Percentiles rank a stretch among this genome's conserved stretches.
phyloP scores from a whole-genome alignment of 2,329 filamentous ascomycete species.

The Colletotrichum sp. region DNA sequence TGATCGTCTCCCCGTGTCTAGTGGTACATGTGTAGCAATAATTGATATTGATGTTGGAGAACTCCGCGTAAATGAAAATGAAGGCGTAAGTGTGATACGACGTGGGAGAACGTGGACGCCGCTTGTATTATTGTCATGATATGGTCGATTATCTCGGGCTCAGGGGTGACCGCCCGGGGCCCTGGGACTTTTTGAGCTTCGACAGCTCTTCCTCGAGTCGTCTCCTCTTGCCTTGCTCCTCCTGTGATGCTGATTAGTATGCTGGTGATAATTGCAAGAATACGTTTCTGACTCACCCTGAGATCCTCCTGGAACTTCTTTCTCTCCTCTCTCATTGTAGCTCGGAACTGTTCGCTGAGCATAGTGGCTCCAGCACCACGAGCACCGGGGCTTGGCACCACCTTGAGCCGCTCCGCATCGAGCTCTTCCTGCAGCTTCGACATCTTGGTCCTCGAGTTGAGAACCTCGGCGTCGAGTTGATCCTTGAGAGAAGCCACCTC shows the following conservation, averaged over 20 bases:
- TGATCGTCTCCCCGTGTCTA: background rate
- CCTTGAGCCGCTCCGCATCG: slow-evolving; percentile 54
- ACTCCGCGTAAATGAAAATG: background rate
- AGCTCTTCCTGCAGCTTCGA: slow-evolving; percentile 54
- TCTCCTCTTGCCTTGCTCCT: slow-evolving; percentile 52
- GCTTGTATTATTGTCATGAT: background rate
- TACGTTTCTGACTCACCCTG: slow-evolving; percentile 39
- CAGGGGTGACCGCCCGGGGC: slow-evolving; percentile 46
- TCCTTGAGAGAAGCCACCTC: slow-evolving; percentile 40
- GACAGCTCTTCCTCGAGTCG: slow-evolving; percentile 57
- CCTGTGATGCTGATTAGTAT: slow-evolving; percentile 42
- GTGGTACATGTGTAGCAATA: background rate
- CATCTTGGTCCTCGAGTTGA: slow-evolving; percentile 38
- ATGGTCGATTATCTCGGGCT: slow-evolving; percentile 36
- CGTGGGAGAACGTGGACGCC: background rate
- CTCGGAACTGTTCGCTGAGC: slow-evolving; percentile 61
- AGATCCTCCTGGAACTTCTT: slow-evolving; percentile 62
- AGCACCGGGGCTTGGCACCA: slow-evolving; percentile 31
- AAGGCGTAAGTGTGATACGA: background rate
- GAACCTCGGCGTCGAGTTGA: slow-evolving; percentile 46
- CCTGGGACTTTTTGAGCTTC: slow-evolving; percentile 45
- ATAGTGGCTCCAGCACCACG: slow-evolving; percentile 52
- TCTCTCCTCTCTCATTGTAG: slow-evolving; percentile 61
- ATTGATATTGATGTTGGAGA: background rate
- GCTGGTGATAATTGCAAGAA: background rate